These are phyloP conservation scores for Rhamnella rubrinervis DNA, from an alignment of 331 rosid species.

Conservation along the genomic window DNA sequence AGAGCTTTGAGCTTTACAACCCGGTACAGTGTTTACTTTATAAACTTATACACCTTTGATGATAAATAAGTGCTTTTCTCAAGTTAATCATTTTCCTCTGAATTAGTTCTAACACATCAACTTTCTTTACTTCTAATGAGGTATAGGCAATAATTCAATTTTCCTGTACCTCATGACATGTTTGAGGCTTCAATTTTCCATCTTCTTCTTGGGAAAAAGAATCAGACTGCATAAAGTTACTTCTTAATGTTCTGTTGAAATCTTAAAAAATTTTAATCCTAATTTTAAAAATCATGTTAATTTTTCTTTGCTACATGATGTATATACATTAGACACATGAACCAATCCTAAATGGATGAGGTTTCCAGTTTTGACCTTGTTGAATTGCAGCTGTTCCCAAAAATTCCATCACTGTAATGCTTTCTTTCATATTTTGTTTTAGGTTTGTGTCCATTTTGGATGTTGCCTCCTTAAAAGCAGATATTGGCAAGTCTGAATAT, in stretches of 20 bases:
- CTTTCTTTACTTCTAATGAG: neutral
- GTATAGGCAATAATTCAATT: too few relatives aligned
- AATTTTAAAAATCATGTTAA: too few relatives aligned
- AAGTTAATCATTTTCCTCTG: neutral
- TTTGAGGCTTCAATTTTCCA: too few relatives aligned
- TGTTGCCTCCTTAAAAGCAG: constrained; percentile 88
- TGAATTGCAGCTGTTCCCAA: neutral
- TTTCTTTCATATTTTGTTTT: constrained; percentile 19
- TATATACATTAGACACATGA: too few relatives aligned
- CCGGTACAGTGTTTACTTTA: constrained; percentile 46
- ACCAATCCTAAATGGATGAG: too few relatives aligned
- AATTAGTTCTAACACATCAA: neutral
- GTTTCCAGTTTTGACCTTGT: neutral
- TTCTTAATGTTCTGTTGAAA: neutral
- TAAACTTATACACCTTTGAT: neutral
- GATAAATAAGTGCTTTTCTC: constrained; percentile 6
- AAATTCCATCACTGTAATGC: neutral
- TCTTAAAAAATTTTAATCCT: neutral
- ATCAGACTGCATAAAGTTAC: neutral
- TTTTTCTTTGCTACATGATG: too few relatives aligned
- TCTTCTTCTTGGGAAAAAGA: too few relatives aligned
- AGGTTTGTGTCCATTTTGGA: constrained; percentile 91
- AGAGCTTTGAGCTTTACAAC: constrained; percentile 81
- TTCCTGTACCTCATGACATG: too few relatives aligned
- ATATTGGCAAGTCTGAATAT: constrained; percentile 35